Base-by-base conservation (phyloP, 1,284 basidiomycete species). In the Inonotus obliquus region DNA sequence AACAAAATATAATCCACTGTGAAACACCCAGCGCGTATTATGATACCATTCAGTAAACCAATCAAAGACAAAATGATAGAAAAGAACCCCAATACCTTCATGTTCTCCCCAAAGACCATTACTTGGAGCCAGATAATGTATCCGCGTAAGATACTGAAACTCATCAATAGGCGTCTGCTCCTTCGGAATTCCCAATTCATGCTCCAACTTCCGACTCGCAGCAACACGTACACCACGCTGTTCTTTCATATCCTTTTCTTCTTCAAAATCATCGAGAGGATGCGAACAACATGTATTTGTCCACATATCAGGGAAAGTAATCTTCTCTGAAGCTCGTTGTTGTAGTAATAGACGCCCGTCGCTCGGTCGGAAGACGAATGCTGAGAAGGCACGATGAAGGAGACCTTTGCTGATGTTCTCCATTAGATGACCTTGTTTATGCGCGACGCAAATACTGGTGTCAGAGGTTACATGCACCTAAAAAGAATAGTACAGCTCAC, bases 251-350 rank as follows among this genome's bases (percentile, higher is more conserved):
- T 89, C 77, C 73, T 90, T 90, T 75, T 93, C 87, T 67, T 85
- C 80, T 65, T 87, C 87, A 67, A 96, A 91, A 76, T 99, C 97
- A 66, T 92, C 87, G 59, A 99, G 80, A 17, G 97, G 97, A 72
- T 99, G 97, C 35, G 94, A 97, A 79, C 97, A 99, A 75, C 97
- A 99, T 2, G 97, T 99, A 76, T 99, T 99, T 45, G 97, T 99
- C 97, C 97, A 99, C 94, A 98, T 96, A 72, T 93, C 86, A 1
- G 97, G 97, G 79, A 99, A 99, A 1, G 97, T 99, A 72, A 99
- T 99, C 81, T 99, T 99, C 79, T 98, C 96, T 27, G 86, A 81
- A 10, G 97, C 97, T 49, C 97, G 84, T 73, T 94, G 92, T 75
- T 99, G 97, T 41, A 99, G 83, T 19, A 99, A 81, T n/a, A 99